phyloP scores from a whole-genome alignment of 1,139 yeast species.

The Lodderomyces orthopsilosis region DNA sequence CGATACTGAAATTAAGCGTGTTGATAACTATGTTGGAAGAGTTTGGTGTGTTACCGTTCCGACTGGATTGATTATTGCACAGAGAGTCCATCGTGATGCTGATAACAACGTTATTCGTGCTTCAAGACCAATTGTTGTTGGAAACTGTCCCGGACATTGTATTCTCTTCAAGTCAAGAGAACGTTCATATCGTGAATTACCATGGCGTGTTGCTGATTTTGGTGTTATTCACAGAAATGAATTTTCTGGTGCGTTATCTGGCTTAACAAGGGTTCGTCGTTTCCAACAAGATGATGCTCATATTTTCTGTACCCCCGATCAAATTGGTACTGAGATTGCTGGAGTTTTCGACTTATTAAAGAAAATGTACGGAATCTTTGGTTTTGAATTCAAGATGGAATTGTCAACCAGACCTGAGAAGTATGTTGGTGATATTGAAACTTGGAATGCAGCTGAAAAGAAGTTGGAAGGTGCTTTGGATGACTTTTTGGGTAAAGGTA shows the following conservation, averaged over 20 bases:
- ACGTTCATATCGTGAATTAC: slow-evolving; percentile 90
- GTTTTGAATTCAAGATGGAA: slow-evolving; percentile 85
- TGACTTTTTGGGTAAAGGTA: slow-evolving; percentile 64
- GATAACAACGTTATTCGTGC: background rate
- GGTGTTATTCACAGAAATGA: slow-evolving; percentile 96
- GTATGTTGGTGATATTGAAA: slow-evolving; percentile 78
- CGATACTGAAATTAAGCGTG: slow-evolving; percentile 2
- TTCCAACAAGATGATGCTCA: slow-evolving; percentile 99
- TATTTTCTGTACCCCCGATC: slow-evolving; percentile 89
- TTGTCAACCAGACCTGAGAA: slow-evolving; percentile 94
- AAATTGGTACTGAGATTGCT: slow-evolving; percentile 78
- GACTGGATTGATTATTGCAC: slow-evolving; percentile 36
- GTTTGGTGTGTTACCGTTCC: slow-evolving; percentile 9
- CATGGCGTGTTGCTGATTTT: slow-evolving; percentile 95
- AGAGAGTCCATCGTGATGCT: slow-evolving; percentile 54
- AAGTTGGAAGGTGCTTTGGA: slow-evolving; percentile 74
- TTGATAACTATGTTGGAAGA: slow-evolving; percentile 5
- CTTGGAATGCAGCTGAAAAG: slow-evolving; percentile 87
- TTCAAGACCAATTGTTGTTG: background rate
- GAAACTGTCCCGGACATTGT: slow-evolving; percentile 92
- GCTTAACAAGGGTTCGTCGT: slow-evolving; percentile 93
- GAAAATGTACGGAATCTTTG: slow-evolving; percentile 78
- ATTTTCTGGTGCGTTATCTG: slow-evolving; percentile 79
- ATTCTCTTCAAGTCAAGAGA: slow-evolving; percentile 81
- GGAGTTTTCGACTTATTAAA: slow-evolving; percentile 78